A percentile compares a stretch with the other conserved stretches of the same genome.
These are phyloP conservation scores for Penicillium sp. DNA, from an alignment of 2,329 filamentous ascomycete genomes.

Conservation along the genomic window DNA sequence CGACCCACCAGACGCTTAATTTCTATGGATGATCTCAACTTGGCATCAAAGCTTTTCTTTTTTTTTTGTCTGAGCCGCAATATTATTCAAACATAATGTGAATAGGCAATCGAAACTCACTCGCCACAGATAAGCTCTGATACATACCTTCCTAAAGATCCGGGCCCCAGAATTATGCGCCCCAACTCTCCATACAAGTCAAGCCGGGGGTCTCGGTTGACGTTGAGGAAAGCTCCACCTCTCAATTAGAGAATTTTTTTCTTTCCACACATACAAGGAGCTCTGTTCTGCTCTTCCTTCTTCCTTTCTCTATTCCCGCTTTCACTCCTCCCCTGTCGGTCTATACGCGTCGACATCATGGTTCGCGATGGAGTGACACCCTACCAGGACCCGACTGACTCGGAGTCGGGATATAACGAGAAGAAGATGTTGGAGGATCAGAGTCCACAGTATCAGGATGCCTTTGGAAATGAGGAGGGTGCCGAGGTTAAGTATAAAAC, in stretches of 20 bases:
- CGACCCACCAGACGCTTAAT: constrained; percentile 15
- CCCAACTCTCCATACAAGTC: constrained; percentile 8
- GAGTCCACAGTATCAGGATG: constrained; percentile 11
- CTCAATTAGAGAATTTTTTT: constrained; percentile 8
- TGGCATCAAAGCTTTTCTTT: constrained; percentile 1
- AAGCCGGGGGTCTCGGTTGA: constrained; percentile 15
- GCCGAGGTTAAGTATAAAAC: constrained; percentile 20
- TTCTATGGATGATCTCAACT: constrained; percentile 6
- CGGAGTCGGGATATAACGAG: constrained; percentile 15
- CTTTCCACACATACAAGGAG: constrained; percentile 9
- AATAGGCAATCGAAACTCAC: constrained; percentile 11
- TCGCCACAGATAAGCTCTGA: constrained; percentile 5
- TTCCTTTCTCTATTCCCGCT: not conserved
- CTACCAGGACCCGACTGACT: constrained; percentile 11
- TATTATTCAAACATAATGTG: constrained; percentile 6
- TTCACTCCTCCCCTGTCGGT: not conserved
- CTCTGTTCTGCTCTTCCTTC: not conserved
- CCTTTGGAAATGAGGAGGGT: constrained; percentile 16
- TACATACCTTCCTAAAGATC: constrained; percentile 6
- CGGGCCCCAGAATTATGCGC: constrained; percentile 14
- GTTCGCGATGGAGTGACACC: constrained; percentile 11
- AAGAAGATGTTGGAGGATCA: constrained; percentile 10
- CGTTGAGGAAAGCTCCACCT: constrained; percentile 13
- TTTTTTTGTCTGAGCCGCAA: not conserved
- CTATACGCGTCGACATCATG: constrained; percentile 10